phyloP scores from a whole-genome alignment of 345 rosid species.

The Cardamine resedifolia region DNA sequence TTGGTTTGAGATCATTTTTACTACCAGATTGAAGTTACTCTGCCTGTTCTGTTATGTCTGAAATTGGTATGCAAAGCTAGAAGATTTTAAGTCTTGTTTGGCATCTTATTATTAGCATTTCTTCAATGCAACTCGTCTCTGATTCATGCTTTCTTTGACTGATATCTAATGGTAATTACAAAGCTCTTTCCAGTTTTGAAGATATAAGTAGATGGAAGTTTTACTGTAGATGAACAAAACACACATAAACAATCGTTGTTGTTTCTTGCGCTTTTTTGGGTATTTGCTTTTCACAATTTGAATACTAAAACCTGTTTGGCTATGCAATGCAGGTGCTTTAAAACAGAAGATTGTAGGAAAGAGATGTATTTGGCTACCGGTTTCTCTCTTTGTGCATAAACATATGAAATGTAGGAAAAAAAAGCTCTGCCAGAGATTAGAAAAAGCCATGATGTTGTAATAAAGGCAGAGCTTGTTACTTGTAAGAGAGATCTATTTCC shows the following conservation, averaged over 20 bases:
- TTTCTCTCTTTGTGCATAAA: constrained; percentile 22
- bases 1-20: constrained; percentile 1
- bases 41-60: constrained; percentile 3
- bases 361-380: constrained; percentile 28
- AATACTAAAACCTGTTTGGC: constrained; percentile 48
- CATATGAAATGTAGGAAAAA: neutral
- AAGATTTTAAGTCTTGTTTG: neutral
- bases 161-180: neutral
- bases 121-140: neutral
- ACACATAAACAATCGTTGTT: neutral
- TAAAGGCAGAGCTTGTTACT: neutral
- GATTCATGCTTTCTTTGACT: neutral
- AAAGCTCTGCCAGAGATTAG: neutral
- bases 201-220: constrained; percentile 62
- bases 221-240: constrained; percentile 49
- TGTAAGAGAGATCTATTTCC: constrained; percentile 1
- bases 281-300: constrained; percentile 34
- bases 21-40: neutral
- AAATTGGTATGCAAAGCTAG: constrained; percentile 1
- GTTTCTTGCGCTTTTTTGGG: neutral
- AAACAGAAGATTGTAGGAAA: constrained; percentile 46
- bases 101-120: neutral
- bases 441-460: constrained; percentile 4
- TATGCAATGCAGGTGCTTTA: constrained; percentile 32
- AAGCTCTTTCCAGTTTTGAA: constrained; percentile 22